phyloP scores from a whole-genome alignment of 371 early-diverging fungal genomes.

The Batkoa obscura region DNA sequence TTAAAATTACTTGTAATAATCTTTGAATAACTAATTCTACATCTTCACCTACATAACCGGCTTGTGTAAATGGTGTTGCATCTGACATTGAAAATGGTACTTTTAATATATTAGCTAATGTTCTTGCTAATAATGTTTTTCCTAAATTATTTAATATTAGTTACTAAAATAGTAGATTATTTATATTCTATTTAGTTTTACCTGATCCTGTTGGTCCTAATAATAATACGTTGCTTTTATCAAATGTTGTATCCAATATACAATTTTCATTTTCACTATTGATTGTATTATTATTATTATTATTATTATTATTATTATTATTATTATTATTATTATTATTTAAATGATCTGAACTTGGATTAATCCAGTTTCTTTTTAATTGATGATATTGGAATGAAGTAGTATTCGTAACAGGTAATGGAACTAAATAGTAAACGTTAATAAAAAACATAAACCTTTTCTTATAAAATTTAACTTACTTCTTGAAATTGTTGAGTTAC shows the following conservation, averaged over 20 bases:
- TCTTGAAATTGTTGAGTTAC: too few relatives aligned
- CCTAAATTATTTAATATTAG: conserved; percentile 20
- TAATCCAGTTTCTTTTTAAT: conserved; percentile 7
- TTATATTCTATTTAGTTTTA: too few relatives aligned
- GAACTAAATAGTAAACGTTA: background rate
- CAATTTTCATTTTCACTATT: background rate
- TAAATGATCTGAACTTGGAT: too few relatives aligned
- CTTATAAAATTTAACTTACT: too few relatives aligned
- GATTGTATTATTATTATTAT: conserved; percentile 1
- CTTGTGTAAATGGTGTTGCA: conserved; percentile 81
- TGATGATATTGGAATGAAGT: conserved; percentile 6
- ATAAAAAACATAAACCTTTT: too few relatives aligned
- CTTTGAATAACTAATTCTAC: conserved; percentile 74
- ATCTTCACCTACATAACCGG: conserved; percentile 90
- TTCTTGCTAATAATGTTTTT: conserved; percentile 68
- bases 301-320: too few relatives aligned
- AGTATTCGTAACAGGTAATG: conserved; percentile 1
- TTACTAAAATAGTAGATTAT: too few relatives aligned
- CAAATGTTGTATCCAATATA: conserved; percentile 19
- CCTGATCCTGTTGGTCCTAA: conserved; percentile 76
- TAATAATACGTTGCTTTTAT: conserved; percentile 76
- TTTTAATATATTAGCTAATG: conserved; percentile 61
- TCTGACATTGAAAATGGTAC: conserved; percentile 88
- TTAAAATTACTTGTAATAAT: conserved; percentile 38
- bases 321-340: too few relatives aligned